Evolutionary conservation across 2,329 filamentous ascomycete genomes (phyloP).

Genomic region (Pseudogymnoascus sp.): DNA sequence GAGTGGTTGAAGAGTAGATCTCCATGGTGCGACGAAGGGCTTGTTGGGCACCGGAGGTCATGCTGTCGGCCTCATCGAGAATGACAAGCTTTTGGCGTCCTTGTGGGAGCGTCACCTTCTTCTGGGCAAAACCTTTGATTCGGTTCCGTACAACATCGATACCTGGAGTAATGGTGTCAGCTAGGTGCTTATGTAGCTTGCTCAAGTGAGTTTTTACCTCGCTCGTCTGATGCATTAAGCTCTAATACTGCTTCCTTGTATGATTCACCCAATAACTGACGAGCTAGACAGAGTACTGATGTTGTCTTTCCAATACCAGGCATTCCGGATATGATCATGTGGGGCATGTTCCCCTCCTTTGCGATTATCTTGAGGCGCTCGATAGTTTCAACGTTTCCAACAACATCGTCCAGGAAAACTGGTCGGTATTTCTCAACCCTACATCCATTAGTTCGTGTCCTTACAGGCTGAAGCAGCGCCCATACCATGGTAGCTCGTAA

Average conservation of each 20-base stretch:
- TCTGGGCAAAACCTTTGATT: slow-evolving; percentile 98
- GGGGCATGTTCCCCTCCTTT: slow-evolving; percentile 98
- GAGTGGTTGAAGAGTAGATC: slow-evolving; percentile 92
- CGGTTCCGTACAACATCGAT: slow-evolving; percentile 96
- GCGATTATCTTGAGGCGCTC: slow-evolving; percentile 97
- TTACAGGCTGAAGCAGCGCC: slow-evolving; percentile 8
- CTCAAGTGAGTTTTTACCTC: slow-evolving; percentile 44
- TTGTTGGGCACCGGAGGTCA: slow-evolving; percentile 95
- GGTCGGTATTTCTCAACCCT: slow-evolving; percentile 99
- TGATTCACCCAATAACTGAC: slow-evolving; percentile 80
- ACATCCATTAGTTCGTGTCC: slow-evolving; percentile 18
- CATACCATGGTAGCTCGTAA: slow-evolving; percentile 74
- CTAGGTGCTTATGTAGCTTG: background rate
- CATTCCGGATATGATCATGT: slow-evolving; percentile 99
- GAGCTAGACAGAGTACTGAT: slow-evolving; percentile 83
- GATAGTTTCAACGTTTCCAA: slow-evolving; percentile 96
- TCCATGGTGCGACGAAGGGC: slow-evolving; percentile 95
- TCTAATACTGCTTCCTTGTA: slow-evolving; percentile 98
- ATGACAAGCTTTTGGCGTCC: slow-evolving; percentile 96
- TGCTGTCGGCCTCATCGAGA: slow-evolving; percentile 94
- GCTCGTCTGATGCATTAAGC: slow-evolving; percentile 91
- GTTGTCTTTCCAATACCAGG: slow-evolving; percentile 98
- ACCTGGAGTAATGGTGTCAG: slow-evolving; percentile 37
- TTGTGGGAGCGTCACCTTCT: slow-evolving; percentile 88
- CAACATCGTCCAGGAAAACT: slow-evolving; percentile 89